A percentile compares a stretch with the other conserved stretches of the same genome.
phyloP scores from a whole-genome alignment of 208 protist genomes.

The Crithidia thermophila region DNA sequence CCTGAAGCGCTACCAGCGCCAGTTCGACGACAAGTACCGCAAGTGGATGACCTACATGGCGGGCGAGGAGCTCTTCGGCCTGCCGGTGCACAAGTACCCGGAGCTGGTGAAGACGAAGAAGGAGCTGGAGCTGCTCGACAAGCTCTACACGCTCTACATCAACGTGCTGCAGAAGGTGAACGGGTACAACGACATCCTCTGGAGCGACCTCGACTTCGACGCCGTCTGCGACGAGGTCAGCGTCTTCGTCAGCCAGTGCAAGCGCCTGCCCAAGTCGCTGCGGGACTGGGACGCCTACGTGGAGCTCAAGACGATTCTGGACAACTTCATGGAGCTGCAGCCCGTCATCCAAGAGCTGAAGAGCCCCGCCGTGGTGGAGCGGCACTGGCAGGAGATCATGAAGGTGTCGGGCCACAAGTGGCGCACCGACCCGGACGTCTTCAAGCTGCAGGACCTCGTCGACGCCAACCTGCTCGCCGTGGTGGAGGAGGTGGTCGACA shows the following conservation, averaged over 20 bases:
- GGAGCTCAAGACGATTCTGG: slow-evolving; percentile 95
- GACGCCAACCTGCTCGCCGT: slow-evolving; percentile 88
- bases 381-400: slow-evolving; percentile 97
- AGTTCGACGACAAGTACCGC: slow-evolving; percentile 96
- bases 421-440: slow-evolving; percentile 91
- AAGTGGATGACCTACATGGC: slow-evolving; percentile 95
- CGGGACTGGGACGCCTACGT: slow-evolving; percentile 96
- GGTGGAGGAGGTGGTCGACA: slow-evolving; percentile 96
- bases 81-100: slow-evolving; percentile 94
- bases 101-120: slow-evolving; percentile 94
- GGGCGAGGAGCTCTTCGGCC: slow-evolving; percentile 96
- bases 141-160: slow-evolving; percentile 96
- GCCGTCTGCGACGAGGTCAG: slow-evolving; percentile 93
- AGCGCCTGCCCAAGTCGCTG: slow-evolving; percentile 92
- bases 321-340: slow-evolving; percentile 95
- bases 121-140: slow-evolving; percentile 94
- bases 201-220: slow-evolving; percentile 95
- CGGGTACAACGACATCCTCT: slow-evolving; percentile 95
- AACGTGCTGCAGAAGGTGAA: slow-evolving; percentile 95
- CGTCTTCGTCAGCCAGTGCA: slow-evolving; percentile 91
- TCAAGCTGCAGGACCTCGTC: slow-evolving; percentile 95
- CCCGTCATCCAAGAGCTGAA: slow-evolving; percentile 94
- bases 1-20: slow-evolving; percentile 95
- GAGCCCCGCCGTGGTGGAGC: slow-evolving; percentile 91
- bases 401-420: slow-evolving; percentile 89